Percentiles rank a stretch among this genome's conserved stretches.
Conservation (phyloP, 1,139 yeast species). For the Debaryomyces sp. region DNA sequence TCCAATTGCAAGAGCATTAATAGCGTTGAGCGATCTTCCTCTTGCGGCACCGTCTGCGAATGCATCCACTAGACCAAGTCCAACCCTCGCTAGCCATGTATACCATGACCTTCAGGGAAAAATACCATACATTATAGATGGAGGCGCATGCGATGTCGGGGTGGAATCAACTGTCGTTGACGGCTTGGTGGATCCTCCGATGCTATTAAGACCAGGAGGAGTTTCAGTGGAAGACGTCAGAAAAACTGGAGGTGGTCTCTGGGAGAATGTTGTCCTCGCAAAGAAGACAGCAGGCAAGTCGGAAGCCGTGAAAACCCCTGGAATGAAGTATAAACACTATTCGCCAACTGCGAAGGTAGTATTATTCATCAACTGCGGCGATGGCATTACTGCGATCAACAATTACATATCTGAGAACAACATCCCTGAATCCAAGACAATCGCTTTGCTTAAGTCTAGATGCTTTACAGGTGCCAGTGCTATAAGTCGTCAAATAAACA, state of each 20-base stretch:
- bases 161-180: constrained; percentile 94
- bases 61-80: constrained; percentile 93
- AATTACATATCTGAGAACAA: constrained; percentile 26
- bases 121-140: constrained; percentile 87
- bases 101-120: constrained; percentile 73
- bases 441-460: constrained; percentile 54
- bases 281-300: constrained; percentile 62
- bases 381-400: constrained; percentile 38
- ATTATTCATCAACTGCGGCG: constrained; percentile 57
- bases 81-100: constrained; percentile 87
- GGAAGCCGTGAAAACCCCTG: constrained; percentile 90
- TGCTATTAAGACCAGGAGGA: constrained; percentile 93
- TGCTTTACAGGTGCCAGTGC: constrained; percentile 31
- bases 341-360: constrained; percentile 87
- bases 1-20: constrained; percentile 88
- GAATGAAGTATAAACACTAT: constrained; percentile 96
- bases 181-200: constrained; percentile 83
- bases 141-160: constrained; percentile 89
- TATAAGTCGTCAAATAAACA: constrained; percentile 23
- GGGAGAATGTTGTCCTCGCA: constrained; percentile 68
- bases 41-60: constrained; percentile 98
- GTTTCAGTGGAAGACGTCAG: constrained; percentile 76
- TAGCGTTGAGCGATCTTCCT: constrained; percentile 84
- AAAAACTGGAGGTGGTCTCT: constrained; percentile 59
- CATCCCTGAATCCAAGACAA: constrained; percentile 18